These are phyloP conservation scores for Gnomoniopsis smithogilvyi DNA, from an alignment of 2,329 filamentous ascomycete species.

Conservation along the genomic window DNA sequence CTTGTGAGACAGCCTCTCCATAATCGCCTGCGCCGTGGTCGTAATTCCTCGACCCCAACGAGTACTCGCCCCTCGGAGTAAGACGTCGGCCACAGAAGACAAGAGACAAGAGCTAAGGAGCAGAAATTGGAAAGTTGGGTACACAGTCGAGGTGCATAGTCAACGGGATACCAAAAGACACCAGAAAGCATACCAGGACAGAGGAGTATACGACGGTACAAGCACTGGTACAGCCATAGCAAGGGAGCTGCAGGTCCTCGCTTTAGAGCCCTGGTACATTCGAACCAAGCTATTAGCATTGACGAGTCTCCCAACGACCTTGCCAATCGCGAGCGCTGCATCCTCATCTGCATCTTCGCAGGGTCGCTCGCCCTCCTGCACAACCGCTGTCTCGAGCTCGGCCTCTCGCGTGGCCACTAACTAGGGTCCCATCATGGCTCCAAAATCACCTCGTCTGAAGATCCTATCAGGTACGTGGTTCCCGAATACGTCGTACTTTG, in stretches of 20 bases:
- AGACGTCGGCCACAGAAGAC: not conserved
- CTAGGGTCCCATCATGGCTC: slow-evolving; percentile 51
- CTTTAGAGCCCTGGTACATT: slow-evolving; percentile 10
- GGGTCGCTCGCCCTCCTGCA: slow-evolving; percentile 21
- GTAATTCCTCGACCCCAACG: slow-evolving; percentile 2
- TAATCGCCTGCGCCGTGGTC: slow-evolving; percentile 3
- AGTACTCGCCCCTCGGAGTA: not conserved
- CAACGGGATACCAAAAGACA: not conserved
- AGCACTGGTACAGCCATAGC: slow-evolving; percentile 13
- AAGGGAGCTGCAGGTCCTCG: slow-evolving; percentile 17
- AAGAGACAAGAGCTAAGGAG: slow-evolving; percentile 1
- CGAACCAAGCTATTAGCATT: slow-evolving; percentile 11
- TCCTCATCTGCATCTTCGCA: slow-evolving; percentile 7
- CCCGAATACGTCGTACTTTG: slow-evolving; percentile 16
- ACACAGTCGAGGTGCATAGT: slow-evolving; percentile 8
- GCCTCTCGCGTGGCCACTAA: slow-evolving; percentile 30
- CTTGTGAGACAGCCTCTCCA: slow-evolving; percentile 7
- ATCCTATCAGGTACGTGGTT: slow-evolving; percentile 56
- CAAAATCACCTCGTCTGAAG: slow-evolving; percentile 57
- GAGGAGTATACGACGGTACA: not conserved
- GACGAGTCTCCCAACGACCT: slow-evolving; percentile 12
- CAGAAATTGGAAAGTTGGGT: not conserved
- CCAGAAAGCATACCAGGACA: slow-evolving; percentile 5
- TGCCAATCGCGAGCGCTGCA: slow-evolving; percentile 20
- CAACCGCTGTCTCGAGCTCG: slow-evolving; percentile 27